Evolutionary conservation across 2,329 filamentous ascomycete genomes (phyloP).

Genomic region (Colletotrichum sp.): DNA sequence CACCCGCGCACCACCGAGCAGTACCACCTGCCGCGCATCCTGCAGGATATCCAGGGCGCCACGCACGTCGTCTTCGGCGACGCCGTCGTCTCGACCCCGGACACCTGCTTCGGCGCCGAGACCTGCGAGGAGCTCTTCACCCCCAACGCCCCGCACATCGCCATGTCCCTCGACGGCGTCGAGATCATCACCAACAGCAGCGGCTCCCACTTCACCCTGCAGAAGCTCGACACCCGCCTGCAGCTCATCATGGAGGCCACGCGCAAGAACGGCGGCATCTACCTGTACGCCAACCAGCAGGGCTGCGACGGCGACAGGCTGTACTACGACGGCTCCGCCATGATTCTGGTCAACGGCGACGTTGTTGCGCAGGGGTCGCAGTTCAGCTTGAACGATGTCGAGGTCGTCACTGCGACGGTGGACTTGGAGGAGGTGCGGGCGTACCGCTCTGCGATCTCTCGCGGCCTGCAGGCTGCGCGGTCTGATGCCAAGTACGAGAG

Average conservation of each 20-base stretch:
- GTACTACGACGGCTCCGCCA: conserved; percentile 58
- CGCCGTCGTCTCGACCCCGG: conserved; percentile 62
- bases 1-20: conserved; percentile 64
- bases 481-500: conserved; percentile 49
- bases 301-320: conserved; percentile 64
- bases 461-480: conserved; percentile 62
- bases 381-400: conserved; percentile 63
- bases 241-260: conserved; percentile 72
- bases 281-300: conserved; percentile 58
- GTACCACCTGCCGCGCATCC: conserved; percentile 66
- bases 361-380: conserved; percentile 48
- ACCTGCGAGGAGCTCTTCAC: conserved; percentile 73
- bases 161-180: conserved; percentile 53
- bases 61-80: conserved; percentile 69
- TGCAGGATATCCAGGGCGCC: conserved; percentile 55
- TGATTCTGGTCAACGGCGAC: conserved; percentile 68
- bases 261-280: conserved; percentile 44
- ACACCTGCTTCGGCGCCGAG: conserved; percentile 62
- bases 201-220: conserved; percentile 65
- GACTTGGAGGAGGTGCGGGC: conserved; percentile 75
- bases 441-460: conserved; percentile 60
- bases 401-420: conserved; percentile 69
- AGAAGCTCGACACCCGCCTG: conserved; percentile 69
- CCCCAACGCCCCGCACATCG: conserved; percentile 42
- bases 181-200: conserved; percentile 76